Percentiles rank a stretch among this genome's conserved stretches.
phyloP scores from a whole-genome alignment of 2,329 filamentous ascomycete genomes.

The Magnaporthales sp. region DNA sequence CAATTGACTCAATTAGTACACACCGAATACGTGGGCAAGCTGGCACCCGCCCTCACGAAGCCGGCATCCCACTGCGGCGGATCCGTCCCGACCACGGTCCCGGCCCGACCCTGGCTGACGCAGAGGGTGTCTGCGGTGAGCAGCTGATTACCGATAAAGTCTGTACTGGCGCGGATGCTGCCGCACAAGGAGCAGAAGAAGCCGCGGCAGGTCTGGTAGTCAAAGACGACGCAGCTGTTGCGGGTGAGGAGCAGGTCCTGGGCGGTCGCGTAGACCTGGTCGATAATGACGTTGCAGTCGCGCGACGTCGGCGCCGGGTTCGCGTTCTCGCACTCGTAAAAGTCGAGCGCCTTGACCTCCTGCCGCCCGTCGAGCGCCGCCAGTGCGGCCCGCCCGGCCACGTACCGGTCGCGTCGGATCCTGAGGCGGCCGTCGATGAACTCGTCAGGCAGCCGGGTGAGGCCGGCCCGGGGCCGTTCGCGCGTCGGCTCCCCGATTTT shows the following conservation, averaged over 20 bases:
- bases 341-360: slow-evolving; percentile 15
- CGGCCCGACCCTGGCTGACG: slow-evolving; percentile 20
- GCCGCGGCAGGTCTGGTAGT: slow-evolving; percentile 24
- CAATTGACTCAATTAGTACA: slow-evolving; percentile 10
- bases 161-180: slow-evolving; percentile 21
- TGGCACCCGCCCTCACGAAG: slow-evolving; percentile 18
- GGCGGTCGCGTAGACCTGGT: slow-evolving; percentile 18
- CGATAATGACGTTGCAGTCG: slow-evolving; percentile 24
- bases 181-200: slow-evolving; percentile 28
- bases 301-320: slow-evolving; percentile 16
- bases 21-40: slow-evolving; percentile 23
- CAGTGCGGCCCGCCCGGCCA: slow-evolving; percentile 8
- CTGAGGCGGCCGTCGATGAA: slow-evolving; percentile 10
- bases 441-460: slow-evolving; percentile 15
- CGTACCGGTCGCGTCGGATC: slow-evolving; percentile 11
- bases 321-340: slow-evolving; percentile 25
- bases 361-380: slow-evolving; percentile 13
- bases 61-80: slow-evolving; percentile 26
- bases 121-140: slow-evolving; percentile 23
- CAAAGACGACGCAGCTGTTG: slow-evolving; percentile 23
- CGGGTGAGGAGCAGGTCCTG: slow-evolving; percentile 19
- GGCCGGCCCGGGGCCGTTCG: slow-evolving; percentile 13
- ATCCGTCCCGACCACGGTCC: slow-evolving; percentile 24
- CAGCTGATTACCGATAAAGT: slow-evolving; percentile 26
- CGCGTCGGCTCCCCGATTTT: slow-evolving; percentile 13